phyloP scores from a whole-genome alignment of 768 basidiomycete species.

The Phaeotremella skinneri region DNA sequence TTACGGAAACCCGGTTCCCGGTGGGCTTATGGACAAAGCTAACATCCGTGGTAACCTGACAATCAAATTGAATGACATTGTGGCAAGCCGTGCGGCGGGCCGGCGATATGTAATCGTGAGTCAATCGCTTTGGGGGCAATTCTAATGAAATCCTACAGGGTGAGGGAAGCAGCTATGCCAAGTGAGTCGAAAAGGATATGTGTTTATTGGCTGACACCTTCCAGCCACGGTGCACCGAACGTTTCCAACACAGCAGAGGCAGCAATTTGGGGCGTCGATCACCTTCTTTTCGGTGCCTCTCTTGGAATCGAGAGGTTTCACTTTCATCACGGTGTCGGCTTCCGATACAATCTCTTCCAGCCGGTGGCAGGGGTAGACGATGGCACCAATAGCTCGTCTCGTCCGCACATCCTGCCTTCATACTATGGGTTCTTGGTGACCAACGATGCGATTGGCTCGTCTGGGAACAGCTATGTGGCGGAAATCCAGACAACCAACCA shows the following conservation, averaged over 20 bases:
- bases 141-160: conserved; percentile 16
- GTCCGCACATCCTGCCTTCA: conserved; percentile 26
- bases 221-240: conserved; percentile 25
- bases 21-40: conserved; percentile 17
- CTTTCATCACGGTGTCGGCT: conserved; percentile 31
- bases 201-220: neutral
- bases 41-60: conserved; percentile 13
- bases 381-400: conserved; percentile 5
- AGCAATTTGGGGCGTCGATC: conserved; percentile 32
- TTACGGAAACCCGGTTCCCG: conserved; percentile 8
- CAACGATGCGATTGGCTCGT: conserved; percentile 27
- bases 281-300: conserved; percentile 24
- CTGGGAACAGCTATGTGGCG: conserved; percentile 14
- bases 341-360: conserved; percentile 21
- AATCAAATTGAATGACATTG: conserved; percentile 1
- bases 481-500: conserved; percentile 15
- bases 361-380: conserved; percentile 21
- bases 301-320: conserved; percentile 21
- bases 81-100: neutral
- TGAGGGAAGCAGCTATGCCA: conserved; percentile 24
- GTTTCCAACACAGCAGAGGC: conserved; percentile 24
- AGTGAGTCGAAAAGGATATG: conserved; percentile 16
- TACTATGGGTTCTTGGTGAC: conserved; percentile 26
- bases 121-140: neutral
- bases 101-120: conserved; percentile 14